Evolutionary conservation across 2,329 filamentous ascomycete species (phyloP), one percentile per base, ranked within the genome.

Genomic region (Botryotinia narcissicola): DNA sequence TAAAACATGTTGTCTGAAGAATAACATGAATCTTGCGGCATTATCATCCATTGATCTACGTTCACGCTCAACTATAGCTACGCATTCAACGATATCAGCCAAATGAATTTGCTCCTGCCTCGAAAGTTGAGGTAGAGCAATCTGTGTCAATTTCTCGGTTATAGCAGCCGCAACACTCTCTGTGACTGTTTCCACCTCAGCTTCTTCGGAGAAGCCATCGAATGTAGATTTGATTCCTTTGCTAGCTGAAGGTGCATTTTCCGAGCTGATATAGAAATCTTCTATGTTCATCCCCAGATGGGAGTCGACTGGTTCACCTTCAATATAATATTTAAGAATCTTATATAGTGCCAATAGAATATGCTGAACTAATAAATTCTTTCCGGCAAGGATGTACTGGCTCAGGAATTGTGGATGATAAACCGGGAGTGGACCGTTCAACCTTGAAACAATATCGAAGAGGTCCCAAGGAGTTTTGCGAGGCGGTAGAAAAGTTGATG

Each of bases 381-480:
- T 97, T 0, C 95, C 95, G 32, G 91, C 88, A 40, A 97, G 85
- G 54, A 97, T 93, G 78, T 93, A 95, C 81, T 98, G 93, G 70
- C 93, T 92, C 40, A 98, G 83, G 74, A 97, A 93, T 79, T 97
- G 94, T 0, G 96, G 96, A 79, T 99, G 95, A 78, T 97, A 99
- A 3, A 97, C 87, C 0, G 96, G 94, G 10, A 98, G 84, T 3
- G 95, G 92, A 0, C 94, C 93, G 79, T 98, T 98, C 67, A 98
- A 86, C 75, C 93, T 87, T 77, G 93, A 92, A 18, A 97, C 93
- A 14, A 94, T 88, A 57, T 95, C 90, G 77, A 97, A 97, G 7
- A 97, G 84, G 80, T 96, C 91, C 78, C 74, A 80, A 66, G 71
- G 75, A 32, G 72, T 72, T 64, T 78, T 80, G 29, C 76, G 75